Base-by-base conservation (phyloP, 1,284 basidiomycete genomes). In the Macrocystidia cucumis region DNA sequence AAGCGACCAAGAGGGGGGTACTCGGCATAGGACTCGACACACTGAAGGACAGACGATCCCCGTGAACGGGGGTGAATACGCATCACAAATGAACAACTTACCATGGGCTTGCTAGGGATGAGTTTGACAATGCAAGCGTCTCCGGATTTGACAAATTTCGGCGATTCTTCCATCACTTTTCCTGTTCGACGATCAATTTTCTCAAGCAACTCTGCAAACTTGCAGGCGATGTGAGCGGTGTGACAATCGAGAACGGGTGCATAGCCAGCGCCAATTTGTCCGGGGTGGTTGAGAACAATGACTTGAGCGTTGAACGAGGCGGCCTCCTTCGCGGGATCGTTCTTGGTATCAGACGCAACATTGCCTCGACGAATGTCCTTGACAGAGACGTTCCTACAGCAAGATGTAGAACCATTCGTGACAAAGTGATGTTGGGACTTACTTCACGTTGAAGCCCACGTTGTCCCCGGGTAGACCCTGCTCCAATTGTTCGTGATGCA, bases 341-440 rank as follows among this genome's bases (percentile, higher is more conserved):
- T 96, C 91, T 98, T 98, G 55, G 92, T 92, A 84, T 98, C 96
- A 48, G 91, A 95, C 58, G 87, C 89, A 56, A 98, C 95, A 72
- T 98, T 97, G 49, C 95, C 95, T 77, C 95, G 92, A 59, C 95
- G 93, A 59, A 99, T 98, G 75, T 98, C 95, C 84, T 98, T 98
- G 68, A 98, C 95, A 44, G 95, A 98, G 31, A 98, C 95, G 91
- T 98, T 98, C 86, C 91, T 95, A 56, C 57, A 2, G 40, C 13
- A 25, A 18, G 29, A 19, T 22, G 39, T 20, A 28, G 27, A 19
- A 39, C 8, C 13, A 11, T 11, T 3, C 1, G 12, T 17, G 34
- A 41, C 29, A 32, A 44, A 32, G 27, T 13, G 3, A 17, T 6
- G 3, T 12, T 5, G 9, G 9, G 5, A 62, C 80, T 34, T 49